Evolutionary conservation across 176 grass and related monocot genomes (phyloP).

Genomic region (Carex pumila): DNA sequence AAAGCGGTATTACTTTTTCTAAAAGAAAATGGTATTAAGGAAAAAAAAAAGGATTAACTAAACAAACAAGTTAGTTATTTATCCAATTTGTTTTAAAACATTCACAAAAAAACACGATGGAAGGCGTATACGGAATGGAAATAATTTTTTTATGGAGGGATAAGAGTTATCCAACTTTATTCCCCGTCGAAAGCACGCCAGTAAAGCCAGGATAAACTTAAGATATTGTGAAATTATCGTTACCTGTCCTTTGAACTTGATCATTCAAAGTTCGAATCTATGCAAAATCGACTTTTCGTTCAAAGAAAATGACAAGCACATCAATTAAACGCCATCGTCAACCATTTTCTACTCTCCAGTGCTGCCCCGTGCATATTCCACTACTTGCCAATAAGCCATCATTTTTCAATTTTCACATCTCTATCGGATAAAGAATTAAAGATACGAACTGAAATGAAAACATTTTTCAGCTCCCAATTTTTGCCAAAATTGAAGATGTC

Average conservation of each 20-base stretch:
- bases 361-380: background rate
- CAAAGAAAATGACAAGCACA: constrained; percentile 12
- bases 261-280: constrained; percentile 4
- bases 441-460: background rate
- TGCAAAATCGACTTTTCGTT: background rate
- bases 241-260: background rate
- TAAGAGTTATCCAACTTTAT: constrained; percentile 10
- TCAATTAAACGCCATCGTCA: constrained; percentile 15
- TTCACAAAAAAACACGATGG: background rate
- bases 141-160: background rate
- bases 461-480: background rate
- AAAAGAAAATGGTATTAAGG: background rate
- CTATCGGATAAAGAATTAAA: background rate
- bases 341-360: constrained; percentile 4
- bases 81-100: background rate
- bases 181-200: background rate
- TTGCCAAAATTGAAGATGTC: background rate
- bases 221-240: background rate
- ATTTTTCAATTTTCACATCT: background rate
- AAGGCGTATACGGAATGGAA: background rate
- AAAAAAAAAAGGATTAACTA: background rate
- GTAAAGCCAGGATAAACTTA: background rate
- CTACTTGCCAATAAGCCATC: background rate
- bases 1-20: background rate
- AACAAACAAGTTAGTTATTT: background rate